A percentile compares a stretch with the other conserved stretches of the same genome.
These are phyloP conservation scores for Candida vaughaniae DNA, from an alignment of 805 yeast species.

Conservation along the genomic window DNA sequence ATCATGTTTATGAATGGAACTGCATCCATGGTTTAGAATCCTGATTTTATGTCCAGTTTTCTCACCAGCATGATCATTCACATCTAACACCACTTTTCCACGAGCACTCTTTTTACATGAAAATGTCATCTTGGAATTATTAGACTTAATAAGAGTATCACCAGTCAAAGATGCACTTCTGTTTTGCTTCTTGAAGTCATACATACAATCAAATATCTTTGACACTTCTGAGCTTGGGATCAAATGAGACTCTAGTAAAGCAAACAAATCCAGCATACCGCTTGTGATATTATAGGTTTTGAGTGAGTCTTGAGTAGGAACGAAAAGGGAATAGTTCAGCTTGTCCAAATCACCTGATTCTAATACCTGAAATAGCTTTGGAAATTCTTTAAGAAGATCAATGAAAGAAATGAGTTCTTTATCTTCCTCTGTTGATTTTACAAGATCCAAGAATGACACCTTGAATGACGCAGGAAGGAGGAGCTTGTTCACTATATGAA, in stretches of 20 bases:
- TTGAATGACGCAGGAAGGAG: slow-evolving; percentile 56
- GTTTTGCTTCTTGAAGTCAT: background rate
- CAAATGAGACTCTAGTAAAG: slow-evolving; percentile 66
- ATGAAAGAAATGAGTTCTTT: slow-evolving; percentile 29
- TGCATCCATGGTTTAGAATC: slow-evolving; percentile 61
- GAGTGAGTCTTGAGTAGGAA: slow-evolving; percentile 66
- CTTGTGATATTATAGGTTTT: slow-evolving; percentile 48
- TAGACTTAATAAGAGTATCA: slow-evolving; percentile 29
- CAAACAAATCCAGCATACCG: slow-evolving; percentile 42
- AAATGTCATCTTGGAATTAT: slow-evolving; percentile 41
- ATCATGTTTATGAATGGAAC: slow-evolving; percentile 28
- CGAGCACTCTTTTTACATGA: slow-evolving; percentile 12
- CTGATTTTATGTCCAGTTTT: slow-evolving; percentile 50
- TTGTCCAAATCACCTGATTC: slow-evolving; percentile 20
- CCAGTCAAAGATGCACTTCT: background rate
- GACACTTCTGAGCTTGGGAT: slow-evolving; percentile 57
- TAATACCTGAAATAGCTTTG: slow-evolving; percentile 42
- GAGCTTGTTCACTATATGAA: slow-evolving; percentile 63
- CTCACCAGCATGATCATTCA: slow-evolving; percentile 6
- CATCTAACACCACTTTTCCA: slow-evolving; percentile 10
- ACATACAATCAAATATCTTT: slow-evolving; percentile 45
- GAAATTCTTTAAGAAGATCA: slow-evolving; percentile 46
- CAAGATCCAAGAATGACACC: slow-evolving; percentile 55
- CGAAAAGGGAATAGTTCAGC: slow-evolving; percentile 56
- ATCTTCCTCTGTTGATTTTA: slow-evolving; percentile 50